Base-by-base conservation (phyloP, 306 rosid genomes). In the Pyrus pyrifolia region DNA sequence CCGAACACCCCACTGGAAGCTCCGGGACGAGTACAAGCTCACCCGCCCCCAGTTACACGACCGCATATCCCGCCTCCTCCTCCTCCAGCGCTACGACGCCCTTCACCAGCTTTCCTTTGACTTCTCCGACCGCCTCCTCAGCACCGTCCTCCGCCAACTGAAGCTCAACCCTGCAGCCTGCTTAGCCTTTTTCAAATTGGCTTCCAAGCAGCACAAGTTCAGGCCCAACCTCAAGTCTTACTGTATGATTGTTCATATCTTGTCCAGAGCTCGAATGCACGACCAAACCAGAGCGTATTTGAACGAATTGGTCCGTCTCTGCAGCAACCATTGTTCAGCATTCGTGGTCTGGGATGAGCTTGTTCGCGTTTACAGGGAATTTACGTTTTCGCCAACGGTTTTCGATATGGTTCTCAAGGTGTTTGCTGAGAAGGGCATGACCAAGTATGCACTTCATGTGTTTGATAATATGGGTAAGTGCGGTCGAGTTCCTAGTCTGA, bases 371-470 rank as follows among this genome's bases (percentile, higher is more conserved):
- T 91, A 82, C 68, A 21, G 30, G 44, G 93, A 90, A 12, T 86
- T 90, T 22, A 71, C 82, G 1, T 93, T 91, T 72, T 87, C 96
- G 3, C 85, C 35, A 3, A 64, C 75, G 1, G 96, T 91, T 59
- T 84, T 93, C 40, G 93, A 93, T 79, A 90, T 93, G 94, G 53
- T 90, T 53, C 73, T 93, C 46, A 90, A 82, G 87, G 87, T 61
- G 3, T 90, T 83, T 55, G 83, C 88, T 1, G 92, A 94, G 63
- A 85, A 84, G 58, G 93, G 95, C 68, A 70, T 90, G 90, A 81
- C 81, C 0, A 87, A 74, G 65, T 75, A 75, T 79, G 96, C 98
- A 7, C 76, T 94, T 15, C 74, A 85, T 27, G 95, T 89, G 93
- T 87, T 91, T 53, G 98, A 94, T 49, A 82, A 87, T 84, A 91